A percentile compares a stretch with the other conserved stretches of the same genome.
These are phyloP conservation scores for Picochlorum sp. DNA, from an alignment of 139 green algal genomes.

Conservation along the genomic window DNA sequence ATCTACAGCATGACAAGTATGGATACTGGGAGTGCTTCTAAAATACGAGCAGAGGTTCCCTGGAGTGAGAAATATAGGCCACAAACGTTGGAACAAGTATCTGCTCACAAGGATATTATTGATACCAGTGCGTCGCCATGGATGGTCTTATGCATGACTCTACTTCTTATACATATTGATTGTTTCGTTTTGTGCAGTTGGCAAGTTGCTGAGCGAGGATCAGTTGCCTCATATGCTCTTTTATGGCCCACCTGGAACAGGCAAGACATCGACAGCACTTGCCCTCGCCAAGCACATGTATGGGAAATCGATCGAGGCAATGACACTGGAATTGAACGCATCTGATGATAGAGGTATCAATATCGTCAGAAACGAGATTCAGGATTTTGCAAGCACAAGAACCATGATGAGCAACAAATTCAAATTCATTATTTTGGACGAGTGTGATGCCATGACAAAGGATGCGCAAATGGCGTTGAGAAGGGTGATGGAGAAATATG, in stretches of 20 bases:
- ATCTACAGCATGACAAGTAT: background rate
- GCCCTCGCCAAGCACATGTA: constrained; percentile 76
- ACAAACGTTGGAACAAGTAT: constrained; percentile 82
- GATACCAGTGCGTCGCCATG: constrained; percentile 70
- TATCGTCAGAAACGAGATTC: constrained; percentile 87
- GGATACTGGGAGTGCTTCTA: background rate
- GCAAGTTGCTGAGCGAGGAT: constrained; percentile 26
- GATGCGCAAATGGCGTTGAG: constrained; percentile 93
- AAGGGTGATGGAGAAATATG: constrained; percentile 98
- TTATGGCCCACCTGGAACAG: constrained; percentile 95
- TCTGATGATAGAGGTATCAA: constrained; percentile 90
- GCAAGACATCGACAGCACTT: constrained; percentile 96
- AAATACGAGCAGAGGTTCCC: constrained; percentile 18
- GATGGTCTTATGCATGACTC: background rate
- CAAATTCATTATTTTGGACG: constrained; percentile 97
- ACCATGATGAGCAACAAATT: constrained; percentile 88
- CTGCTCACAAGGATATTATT: constrained; percentile 94
- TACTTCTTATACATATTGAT: background rate
- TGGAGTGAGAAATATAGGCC: constrained; percentile 98
- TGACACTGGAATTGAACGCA: constrained; percentile 88
- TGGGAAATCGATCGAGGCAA: constrained; percentile 20
- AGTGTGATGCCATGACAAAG: constrained; percentile 98
- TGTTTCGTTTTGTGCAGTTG: constrained; percentile 13
- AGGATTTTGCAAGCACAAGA: constrained; percentile 91
- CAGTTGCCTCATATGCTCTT: constrained; percentile 95